Evolutionary conservation across 2,329 filamentous ascomycete genomes (phyloP).

Genomic region (Akanthomyces dipterigenus): DNA sequence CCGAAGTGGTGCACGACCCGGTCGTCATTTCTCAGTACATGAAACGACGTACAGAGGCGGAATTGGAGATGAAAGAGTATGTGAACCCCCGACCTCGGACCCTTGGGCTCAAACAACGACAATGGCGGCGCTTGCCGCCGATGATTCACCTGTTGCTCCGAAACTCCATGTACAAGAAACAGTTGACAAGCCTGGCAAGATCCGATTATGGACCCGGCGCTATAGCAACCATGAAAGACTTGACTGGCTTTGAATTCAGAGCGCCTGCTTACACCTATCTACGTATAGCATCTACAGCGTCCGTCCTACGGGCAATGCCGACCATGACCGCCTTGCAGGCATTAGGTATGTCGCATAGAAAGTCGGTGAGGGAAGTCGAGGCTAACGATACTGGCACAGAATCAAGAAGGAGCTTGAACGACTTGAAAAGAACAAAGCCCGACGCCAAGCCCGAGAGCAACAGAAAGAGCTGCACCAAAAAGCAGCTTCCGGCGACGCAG

Average conservation of each 20-base stretch:
- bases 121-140: neutral
- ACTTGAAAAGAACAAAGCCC: slow-evolving; percentile 85
- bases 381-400: slow-evolving; percentile 21
- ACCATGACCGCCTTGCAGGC: slow-evolving; percentile 42
- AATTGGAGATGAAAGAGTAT: slow-evolving; percentile 68
- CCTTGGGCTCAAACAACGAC: neutral
- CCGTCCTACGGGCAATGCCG: slow-evolving; percentile 42
- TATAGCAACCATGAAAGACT: slow-evolving; percentile 24
- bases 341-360: slow-evolving; percentile 27
- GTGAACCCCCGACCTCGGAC: slow-evolving; percentile 25
- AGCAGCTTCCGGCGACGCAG: slow-evolving; percentile 36
- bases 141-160: neutral
- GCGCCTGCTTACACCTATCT: slow-evolving; percentile 33
- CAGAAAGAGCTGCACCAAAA: slow-evolving; percentile 63
- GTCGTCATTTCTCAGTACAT: slow-evolving; percentile 86
- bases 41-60: slow-evolving; percentile 64
- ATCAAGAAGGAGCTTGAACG: slow-evolving; percentile 64
- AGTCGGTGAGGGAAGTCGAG: neutral
- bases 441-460: slow-evolving; percentile 82
- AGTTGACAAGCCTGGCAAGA: neutral
- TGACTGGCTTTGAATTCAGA: slow-evolving; percentile 28
- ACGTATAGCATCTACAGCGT: slow-evolving; percentile 42
- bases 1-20: slow-evolving; percentile 68
- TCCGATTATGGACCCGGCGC: slow-evolving; percentile 20
- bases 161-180: neutral